Base-by-base conservation (phyloP, 306 rosid genomes). In the Begonia fuchsioides region DNA sequence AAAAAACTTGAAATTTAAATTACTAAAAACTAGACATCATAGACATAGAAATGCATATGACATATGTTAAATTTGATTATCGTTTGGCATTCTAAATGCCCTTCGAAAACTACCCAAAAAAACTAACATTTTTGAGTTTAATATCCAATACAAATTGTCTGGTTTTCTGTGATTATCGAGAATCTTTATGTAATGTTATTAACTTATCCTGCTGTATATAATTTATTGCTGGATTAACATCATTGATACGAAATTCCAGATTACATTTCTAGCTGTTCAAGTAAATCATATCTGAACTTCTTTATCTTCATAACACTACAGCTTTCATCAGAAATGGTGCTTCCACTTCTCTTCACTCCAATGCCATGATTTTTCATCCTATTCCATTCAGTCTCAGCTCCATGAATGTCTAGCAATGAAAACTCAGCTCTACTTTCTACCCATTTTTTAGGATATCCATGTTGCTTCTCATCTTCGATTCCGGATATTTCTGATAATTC, bases 401-500 rank as follows among this genome's bases (percentile, higher is more conserved):
- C n/a, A n/a, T n/a, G n/a, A n/a, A n/a, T n/a, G n/a, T n/a, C n/a
- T n/a, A n/a, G n/a, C n/a, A n/a, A n/a, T n/a, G n/a, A n/a, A n/a
- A n/a, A n/a, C n/a, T 81, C 86, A 53, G 65, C 62, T 4, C 35
- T 26, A 26, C 35, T 26, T 26, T 26, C 35, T 26, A 8, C 35
- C 8, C 1, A 26, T 5, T 26, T 26, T 26, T 1, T 1, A 26
- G 35, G 55, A 72, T 46, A 58, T 58, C 41, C 47, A 38, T 62
- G 64, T 13, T 52, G 47, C 58, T 73, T 66, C 56, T 73, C 83
- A 20, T 76, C 86, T 39, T 71, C 66, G 55, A 76, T 59, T 20
- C 68, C 86, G 0, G 78, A 74, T 68, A 81, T 68, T 59, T 79
- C 94, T 18, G n/a, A n/a, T n/a, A n/a, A n/a, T 18, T 90, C 79